Percentiles rank a stretch among this genome's conserved stretches.
These are phyloP conservation scores for Dothidotthia symphoricarpi DNA, from an alignment of 2,329 filamentous ascomycete genomes.

Conservation along the genomic window DNA sequence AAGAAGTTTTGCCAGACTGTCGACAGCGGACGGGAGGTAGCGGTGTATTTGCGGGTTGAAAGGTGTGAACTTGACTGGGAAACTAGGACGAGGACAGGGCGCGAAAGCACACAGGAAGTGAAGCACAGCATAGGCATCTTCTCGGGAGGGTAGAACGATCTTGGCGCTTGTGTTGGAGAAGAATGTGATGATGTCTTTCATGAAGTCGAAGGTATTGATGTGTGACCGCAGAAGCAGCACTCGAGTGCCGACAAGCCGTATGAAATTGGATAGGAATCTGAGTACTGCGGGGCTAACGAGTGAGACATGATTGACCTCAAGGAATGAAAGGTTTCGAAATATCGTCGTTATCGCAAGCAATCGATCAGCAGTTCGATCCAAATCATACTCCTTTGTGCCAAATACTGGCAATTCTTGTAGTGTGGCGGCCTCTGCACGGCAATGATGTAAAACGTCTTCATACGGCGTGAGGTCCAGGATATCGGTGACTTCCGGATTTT, in stretches of 20 bases:
- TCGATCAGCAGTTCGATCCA: constrained; percentile 82
- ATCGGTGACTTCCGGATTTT: constrained; percentile 81
- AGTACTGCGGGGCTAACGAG: constrained; percentile 76
- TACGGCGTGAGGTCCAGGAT: constrained; percentile 80
- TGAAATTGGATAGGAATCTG: constrained; percentile 78
- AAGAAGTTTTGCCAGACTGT: constrained; percentile 85
- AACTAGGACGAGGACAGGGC: constrained; percentile 68
- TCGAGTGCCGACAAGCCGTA: constrained; percentile 83
- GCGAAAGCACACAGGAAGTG: constrained; percentile 91
- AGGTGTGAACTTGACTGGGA: constrained; percentile 67
- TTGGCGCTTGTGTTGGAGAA: constrained; percentile 83
- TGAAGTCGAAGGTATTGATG: constrained; percentile 86
- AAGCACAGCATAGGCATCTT: constrained; percentile 82
- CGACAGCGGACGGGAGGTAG: constrained; percentile 86
- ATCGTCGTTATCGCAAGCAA: constrained; percentile 90
- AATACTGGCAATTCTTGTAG: constrained; percentile 72
- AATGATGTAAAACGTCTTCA: constrained; percentile 81
- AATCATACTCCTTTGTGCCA: constrained; percentile 73
- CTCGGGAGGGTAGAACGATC: constrained; percentile 77
- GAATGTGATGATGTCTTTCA: constrained; percentile 90
- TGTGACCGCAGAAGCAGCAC: constrained; percentile 81
- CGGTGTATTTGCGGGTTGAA: constrained; percentile 81
- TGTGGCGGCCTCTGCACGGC: constrained; percentile 68
- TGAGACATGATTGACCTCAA: constrained; percentile 69
- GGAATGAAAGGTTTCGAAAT: constrained; percentile 87